Evolutionary conservation across 108 stramenopile genomes (phyloP).

Genomic region (Chaetoceros muelleri): DNA sequence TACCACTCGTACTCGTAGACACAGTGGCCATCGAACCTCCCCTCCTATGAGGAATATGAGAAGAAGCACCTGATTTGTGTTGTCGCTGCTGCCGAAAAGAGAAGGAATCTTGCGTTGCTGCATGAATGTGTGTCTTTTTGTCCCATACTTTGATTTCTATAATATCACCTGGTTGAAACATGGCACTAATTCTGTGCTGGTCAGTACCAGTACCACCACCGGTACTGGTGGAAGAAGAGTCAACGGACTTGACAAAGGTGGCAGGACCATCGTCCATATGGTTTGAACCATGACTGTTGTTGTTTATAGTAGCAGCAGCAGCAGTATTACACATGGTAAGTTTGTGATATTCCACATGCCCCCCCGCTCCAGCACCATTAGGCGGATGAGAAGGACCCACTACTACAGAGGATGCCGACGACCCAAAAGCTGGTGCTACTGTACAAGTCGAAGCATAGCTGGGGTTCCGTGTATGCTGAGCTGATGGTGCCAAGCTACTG

Average conservation of each 20-base stretch:
- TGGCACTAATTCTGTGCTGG: background rate
- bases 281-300: background rate
- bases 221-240: slow-evolving; percentile 11
- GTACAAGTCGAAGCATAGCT: background rate
- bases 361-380: background rate
- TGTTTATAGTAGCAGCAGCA: background rate
- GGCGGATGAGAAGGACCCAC: background rate
- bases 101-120: no score
- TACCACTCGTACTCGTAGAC: no score
- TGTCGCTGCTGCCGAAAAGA: no score
- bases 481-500: background rate
- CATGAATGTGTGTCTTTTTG: slow-evolving; percentile 19
- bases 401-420: background rate
- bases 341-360: background rate
- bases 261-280: slow-evolving; percentile 5
- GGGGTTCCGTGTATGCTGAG: background rate
- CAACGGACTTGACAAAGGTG: slow-evolving; percentile 5
- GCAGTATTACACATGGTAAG: background rate
- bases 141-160: slow-evolving; percentile 83
- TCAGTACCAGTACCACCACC: slow-evolving; percentile 14
- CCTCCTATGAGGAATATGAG: no score
- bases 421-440: background rate
- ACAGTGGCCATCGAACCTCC: no score
- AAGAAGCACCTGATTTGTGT: no score
- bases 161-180: slow-evolving; percentile 41